Evolutionary conservation across 2,329 filamentous ascomycete species (phyloP), one percentile per base, ranked within the genome.

Genomic region (Fusarium oligoseptatum): DNA sequence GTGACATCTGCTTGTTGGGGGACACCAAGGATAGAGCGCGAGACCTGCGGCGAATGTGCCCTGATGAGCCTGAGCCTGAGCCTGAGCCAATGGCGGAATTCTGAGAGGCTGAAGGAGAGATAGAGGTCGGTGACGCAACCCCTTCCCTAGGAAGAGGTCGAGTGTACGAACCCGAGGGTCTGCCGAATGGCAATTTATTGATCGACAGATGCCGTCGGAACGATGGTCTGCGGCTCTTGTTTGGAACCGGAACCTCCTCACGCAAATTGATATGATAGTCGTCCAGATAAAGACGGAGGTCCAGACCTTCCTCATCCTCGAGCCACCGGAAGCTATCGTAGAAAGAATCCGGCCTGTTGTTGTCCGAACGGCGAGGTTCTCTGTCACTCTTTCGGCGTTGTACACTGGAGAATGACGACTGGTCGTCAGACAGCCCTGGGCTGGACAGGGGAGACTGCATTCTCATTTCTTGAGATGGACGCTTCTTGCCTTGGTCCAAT

Each of bases 121-220:
- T 43, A 15, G 55, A 74, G 70, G 78, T 74, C 0, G 76, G 82
- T 67, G 74, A 78, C 58, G 71, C 78, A 37, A 78, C 78, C 60
- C 80, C 82, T 64, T 88, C 85, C 66, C 84, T 86, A 17, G 84
- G 86, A 5, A 73, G 80, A 2, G 89, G 87, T 6, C 87, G 86
- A 70, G 85, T 88, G 24, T 84, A 81, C 4, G 86, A 88, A 24
- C 88, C 79, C 0, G 88, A 89, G 4, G 84, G 80, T n/a, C 90
- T 89, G 61, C 88, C 85, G 78, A 93, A 90, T 1, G 91, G 88
- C 34, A 91, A 85, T 77, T 92, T 92, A 66, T 90, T 90, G 68
- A 95, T 89, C 12, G 94, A 96, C 71, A 95, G 82, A 68, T 91
- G 92, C 61, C 93, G 90, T 68, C 92, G 90, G 79, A 94, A 93